Evolutionary conservation across 176 grass and related monocot species (phyloP), one percentile per base, ranked within the genome.

Genomic region (Musa schizocarpa): DNA sequence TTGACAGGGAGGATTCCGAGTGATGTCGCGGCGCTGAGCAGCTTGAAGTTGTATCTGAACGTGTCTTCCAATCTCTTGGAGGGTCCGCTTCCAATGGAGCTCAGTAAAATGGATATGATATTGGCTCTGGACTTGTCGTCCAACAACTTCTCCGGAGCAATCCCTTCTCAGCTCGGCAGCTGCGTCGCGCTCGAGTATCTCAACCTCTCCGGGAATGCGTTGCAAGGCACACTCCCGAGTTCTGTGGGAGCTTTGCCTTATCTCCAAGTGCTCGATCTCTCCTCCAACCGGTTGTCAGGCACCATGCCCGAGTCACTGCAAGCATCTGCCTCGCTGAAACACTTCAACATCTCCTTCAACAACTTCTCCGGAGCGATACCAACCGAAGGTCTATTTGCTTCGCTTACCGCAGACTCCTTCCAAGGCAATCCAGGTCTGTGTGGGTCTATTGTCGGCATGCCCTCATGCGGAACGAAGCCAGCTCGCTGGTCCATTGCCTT

Each of bases 121-220:
- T 77, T 93, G 52, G 86, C 77, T 74, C 71, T 98, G 74, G 92
- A 98, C 73, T 52, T 98, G 80, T 98, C 94, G 53, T 88, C 86
- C 2, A 98, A 98, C 78, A 64, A 80, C 26, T 55, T 93, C 57
- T 87, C 86, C 0, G 90, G 88, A 74, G 16, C 29, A 23, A 86
- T 96, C 57, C 87, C 87, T 67, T 74, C 85, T 50, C 89, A 96
- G 83, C 85, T 96, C 12, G 81, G 34, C 14, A 76, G 81, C 80
- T 96, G 89, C 52, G 51, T 96, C 65, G 85, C 87, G n/a, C 81
- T 96, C 66, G 92, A 90, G 81, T 92, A 83, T 63, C 84, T 96
- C 67, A 92, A 96, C 87, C 19, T 96, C 43, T 92, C 92, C 1
- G 64, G 73, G 16, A 96, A 96, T 81, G 48, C 20, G 56, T 83